phyloP scores from a whole-genome alignment of 768 basidiomycete species.

The Lactifluus hygrophoroides region DNA sequence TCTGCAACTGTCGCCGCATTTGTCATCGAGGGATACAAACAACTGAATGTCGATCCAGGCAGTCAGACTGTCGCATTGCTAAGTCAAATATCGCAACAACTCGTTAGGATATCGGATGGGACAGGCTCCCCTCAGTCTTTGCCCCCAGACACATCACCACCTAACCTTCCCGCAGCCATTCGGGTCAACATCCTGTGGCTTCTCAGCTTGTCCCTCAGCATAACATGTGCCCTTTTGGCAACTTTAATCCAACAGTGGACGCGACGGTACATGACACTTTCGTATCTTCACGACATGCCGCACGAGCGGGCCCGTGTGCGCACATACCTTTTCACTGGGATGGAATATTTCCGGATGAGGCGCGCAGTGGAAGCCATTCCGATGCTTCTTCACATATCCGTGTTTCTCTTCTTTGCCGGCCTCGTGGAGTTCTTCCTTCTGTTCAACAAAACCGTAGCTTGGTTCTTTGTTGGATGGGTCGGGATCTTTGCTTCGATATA shows the following conservation, averaged over 20 bases:
- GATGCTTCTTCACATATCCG: neutral
- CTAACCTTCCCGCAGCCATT: neutral
- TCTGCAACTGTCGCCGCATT: constrained; percentile 1
- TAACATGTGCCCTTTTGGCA: neutral
- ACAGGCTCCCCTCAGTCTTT: neutral
- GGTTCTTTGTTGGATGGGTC: neutral
- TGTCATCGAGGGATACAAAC: neutral
- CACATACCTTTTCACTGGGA: neutral
- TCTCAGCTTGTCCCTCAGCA: neutral
- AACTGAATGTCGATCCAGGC: neutral
- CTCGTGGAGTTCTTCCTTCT: too few relatives aligned
- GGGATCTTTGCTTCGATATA: neutral
- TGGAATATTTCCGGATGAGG: neutral
- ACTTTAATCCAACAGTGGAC: neutral
- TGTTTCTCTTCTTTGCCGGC: too few relatives aligned
- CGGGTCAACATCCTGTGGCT: neutral
- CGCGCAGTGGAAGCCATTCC: neutral
- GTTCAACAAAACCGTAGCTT: neutral
- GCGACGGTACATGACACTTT: neutral
- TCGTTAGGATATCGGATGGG: neutral
- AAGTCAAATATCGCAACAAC: neutral
- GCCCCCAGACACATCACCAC: neutral
- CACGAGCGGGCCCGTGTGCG: constrained; percentile 1
- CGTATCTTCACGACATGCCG: neutral
- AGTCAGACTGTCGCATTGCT: neutral